Evolutionary conservation across 345 rosid genomes (phyloP).

Genomic region (Trapa bicornis): DNA sequence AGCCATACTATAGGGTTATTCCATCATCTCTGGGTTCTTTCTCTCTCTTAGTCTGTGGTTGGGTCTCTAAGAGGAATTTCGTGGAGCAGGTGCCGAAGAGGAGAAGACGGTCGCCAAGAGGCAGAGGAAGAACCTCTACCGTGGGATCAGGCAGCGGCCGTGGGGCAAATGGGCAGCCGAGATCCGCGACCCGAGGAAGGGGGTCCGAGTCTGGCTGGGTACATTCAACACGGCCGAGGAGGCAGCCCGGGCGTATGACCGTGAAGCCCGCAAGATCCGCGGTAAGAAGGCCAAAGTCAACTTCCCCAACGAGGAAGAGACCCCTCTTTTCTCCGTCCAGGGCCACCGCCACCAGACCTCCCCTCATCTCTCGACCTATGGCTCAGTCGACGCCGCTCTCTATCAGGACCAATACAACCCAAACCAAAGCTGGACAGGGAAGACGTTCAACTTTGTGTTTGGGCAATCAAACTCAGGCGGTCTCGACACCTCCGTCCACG

Average conservation of each 20-base stretch:
- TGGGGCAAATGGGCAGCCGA: conserved; percentile 99
- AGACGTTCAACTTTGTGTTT: conserved; percentile 10
- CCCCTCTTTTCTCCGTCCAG: conserved; percentile 1
- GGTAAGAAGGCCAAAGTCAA: conserved; percentile 80
- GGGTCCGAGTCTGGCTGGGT: too few species aligned
- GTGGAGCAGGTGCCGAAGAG: conserved; percentile 26
- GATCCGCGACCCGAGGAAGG: conserved; percentile 16
- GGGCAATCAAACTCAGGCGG: too few species aligned
- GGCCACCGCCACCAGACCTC: background rate
- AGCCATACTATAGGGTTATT: background rate
- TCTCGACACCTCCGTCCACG: conserved; percentile 12
- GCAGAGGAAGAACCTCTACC: conserved; percentile 70
- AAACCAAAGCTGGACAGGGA: too few species aligned
- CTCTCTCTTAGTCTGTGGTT: background rate
- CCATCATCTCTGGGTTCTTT: background rate
- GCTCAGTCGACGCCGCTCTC: background rate
- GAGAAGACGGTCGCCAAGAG: conserved; percentile 34
- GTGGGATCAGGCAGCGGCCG: conserved; percentile 85
- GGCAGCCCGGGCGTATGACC: conserved; percentile 50
- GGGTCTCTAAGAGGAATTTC: conserved; percentile 12
- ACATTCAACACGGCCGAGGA: too few species aligned
- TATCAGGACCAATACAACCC: conserved; percentile 3
- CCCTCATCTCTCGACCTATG: background rate
- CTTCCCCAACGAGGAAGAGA: conserved; percentile 59
- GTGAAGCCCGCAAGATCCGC: conserved; percentile 70